These are phyloP conservation scores for Sophora flavescens DNA, from an alignment of 306 rosid species.

Conservation along the genomic window DNA sequence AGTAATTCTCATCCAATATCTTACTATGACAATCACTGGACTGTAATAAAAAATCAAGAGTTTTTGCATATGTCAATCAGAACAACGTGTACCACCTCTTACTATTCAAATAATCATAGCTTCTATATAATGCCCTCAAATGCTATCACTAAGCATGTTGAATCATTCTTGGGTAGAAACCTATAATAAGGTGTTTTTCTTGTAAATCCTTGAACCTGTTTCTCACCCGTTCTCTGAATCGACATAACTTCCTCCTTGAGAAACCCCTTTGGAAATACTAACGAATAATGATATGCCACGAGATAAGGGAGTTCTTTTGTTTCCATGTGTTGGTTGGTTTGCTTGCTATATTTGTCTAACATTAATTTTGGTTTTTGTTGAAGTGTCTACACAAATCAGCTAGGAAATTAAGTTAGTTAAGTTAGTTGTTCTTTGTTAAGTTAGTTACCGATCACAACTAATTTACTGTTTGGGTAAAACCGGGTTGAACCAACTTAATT, in stretches of 20 bases:
- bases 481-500: no score
- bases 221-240: background rate
- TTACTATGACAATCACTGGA: slow-evolving; percentile 14
- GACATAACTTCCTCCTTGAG: slow-evolving; percentile 2
- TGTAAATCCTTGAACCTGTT: background rate
- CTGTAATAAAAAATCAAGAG: slow-evolving; percentile 29
- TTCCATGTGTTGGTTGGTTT: background rate
- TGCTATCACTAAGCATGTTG: slow-evolving; percentile 18
- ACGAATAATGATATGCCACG: background rate
- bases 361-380: background rate
- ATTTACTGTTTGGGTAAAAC: no score
- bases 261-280: slow-evolving; percentile 25
- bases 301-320: background rate
- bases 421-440: no score
- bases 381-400: no score
- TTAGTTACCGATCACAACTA: no score
- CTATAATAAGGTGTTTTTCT: background rate
- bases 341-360: no score
- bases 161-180: slow-evolving; percentile 28
- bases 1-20: background rate
- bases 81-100: background rate
- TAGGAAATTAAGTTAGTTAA: no score
- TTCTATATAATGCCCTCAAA: slow-evolving; percentile 3
- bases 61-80: slow-evolving; percentile 25
- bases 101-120: background rate